Percentiles rank a stretch among this genome's conserved stretches.
phyloP scores from a whole-genome alignment of 495 filamentous ascomycete species.

The Chaetomium tenue region DNA sequence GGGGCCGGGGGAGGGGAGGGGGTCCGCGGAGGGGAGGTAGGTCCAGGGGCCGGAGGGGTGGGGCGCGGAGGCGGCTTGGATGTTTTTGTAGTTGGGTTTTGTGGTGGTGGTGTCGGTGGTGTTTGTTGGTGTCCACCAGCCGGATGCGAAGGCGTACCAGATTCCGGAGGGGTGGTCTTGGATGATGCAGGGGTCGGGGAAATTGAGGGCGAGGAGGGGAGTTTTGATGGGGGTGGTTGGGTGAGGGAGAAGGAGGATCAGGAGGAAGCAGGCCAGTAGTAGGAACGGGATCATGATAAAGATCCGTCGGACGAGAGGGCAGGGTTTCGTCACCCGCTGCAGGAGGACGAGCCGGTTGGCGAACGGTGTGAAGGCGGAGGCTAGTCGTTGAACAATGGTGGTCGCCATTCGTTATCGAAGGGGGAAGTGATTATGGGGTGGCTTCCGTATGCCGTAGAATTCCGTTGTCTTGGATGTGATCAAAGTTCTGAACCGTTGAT shows the following conservation, averaged over 20 bases:
- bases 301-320: background rate
- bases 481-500: too few relatives aligned
- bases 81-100: slow-evolving; percentile 25
- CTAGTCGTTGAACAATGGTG: background rate
- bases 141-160: slow-evolving; percentile 44
- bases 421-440: background rate
- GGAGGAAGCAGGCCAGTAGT: background rate
- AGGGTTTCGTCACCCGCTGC: background rate
- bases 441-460: background rate
- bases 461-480: background rate
- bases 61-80: slow-evolving; percentile 38
- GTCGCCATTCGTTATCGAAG: background rate
- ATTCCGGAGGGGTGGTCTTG: slow-evolving; percentile 29
- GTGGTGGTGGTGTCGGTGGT: background rate
- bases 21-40: slow-evolving; percentile 30
- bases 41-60: slow-evolving; percentile 32
- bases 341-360: background rate
- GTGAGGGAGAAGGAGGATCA: background rate
- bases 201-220: slow-evolving; percentile 28
- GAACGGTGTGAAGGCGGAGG: background rate
- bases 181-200: slow-evolving; percentile 41
- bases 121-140: slow-evolving; percentile 14
- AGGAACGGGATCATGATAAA: slow-evolving; percentile 5
- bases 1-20: slow-evolving; percentile 30
- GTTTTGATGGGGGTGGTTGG: slow-evolving; percentile 3